These are phyloP conservation scores for Candida golubevii DNA, from an alignment of 805 yeast genomes.

Conservation along the genomic window DNA sequence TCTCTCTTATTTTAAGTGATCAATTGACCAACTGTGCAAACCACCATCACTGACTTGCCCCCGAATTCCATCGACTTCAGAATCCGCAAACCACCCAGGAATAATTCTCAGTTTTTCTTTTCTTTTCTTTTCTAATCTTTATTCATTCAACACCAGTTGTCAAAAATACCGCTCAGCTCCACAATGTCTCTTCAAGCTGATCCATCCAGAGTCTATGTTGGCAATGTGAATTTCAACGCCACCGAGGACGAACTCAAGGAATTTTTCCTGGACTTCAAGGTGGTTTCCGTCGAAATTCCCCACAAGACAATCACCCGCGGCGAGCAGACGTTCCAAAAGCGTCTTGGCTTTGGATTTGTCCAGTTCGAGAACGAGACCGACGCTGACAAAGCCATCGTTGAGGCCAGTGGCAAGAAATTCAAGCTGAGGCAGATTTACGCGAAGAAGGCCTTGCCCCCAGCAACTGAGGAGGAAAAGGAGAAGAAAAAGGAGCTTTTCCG, in stretches of 20 bases:
- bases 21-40: no score
- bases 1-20: not conserved
- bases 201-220: slow-evolving; percentile 36
- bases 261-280: slow-evolving; percentile 45
- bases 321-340: slow-evolving; percentile 37
- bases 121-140: no score
- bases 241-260: slow-evolving; percentile 42
- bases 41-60: no score
- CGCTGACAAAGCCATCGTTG: slow-evolving; percentile 42
- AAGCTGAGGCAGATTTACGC: slow-evolving; percentile 47
- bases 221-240: slow-evolving; percentile 41
- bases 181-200: slow-evolving; percentile 5
- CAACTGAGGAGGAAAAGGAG: slow-evolving; percentile 42
- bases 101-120: no score
- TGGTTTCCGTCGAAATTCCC: slow-evolving; percentile 50
- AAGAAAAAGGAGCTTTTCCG: slow-evolving; percentile 32
- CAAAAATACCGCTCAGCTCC: not conserved
- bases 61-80: not conserved
- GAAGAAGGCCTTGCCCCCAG: slow-evolving; percentile 51
- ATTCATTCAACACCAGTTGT: no score
- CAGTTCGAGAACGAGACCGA: slow-evolving; percentile 43
- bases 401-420: slow-evolving; percentile 39
- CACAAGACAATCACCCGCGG: slow-evolving; percentile 34
- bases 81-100: no score
- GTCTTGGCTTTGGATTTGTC: slow-evolving; percentile 58